Conservation (phyloP, 768 basidiomycete species). For the Macrolepiota albuminosa region DNA sequence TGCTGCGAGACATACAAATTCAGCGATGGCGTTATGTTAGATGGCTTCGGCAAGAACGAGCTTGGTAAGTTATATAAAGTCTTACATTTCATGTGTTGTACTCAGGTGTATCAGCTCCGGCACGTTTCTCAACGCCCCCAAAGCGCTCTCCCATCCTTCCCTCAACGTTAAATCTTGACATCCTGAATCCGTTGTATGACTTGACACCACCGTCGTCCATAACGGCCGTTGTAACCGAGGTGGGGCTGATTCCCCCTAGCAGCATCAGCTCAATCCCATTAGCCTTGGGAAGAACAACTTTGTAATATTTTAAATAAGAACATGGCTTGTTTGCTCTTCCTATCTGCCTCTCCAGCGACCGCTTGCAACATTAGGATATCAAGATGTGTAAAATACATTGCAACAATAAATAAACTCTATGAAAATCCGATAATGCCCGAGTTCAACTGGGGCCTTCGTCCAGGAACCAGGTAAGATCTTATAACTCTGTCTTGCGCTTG, state of each 20-base stretch:
- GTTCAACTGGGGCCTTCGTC: not conserved
- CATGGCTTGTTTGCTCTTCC: constrained; percentile 4
- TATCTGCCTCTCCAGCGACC: constrained; percentile 2
- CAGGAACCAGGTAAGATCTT: not conserved
- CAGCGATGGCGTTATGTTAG: constrained; percentile 86
- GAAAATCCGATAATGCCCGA: not conserved
- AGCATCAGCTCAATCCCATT: constrained; percentile 83
- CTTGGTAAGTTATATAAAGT: constrained; percentile 49
- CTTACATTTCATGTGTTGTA: not conserved
- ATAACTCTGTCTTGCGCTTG: constrained; percentile 12
- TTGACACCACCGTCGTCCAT: constrained; percentile 89
- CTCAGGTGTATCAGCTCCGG: constrained; percentile 27
- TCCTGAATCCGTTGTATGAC: constrained; percentile 89
- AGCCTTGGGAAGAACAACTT: constrained; percentile 50
- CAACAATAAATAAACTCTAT: not conserved
- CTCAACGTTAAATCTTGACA: constrained; percentile 56
- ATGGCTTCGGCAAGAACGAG: constrained; percentile 95
- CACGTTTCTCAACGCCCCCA: constrained; percentile 25
- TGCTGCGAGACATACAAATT: constrained; percentile 99
- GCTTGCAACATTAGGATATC: constrained; percentile 8
- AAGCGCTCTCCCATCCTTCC: constrained; percentile 19
- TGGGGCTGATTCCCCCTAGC: constrained; percentile 90
- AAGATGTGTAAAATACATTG: constrained; percentile 10
- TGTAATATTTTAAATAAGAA: constrained; percentile 23
- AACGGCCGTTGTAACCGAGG: constrained; percentile 96